These are phyloP conservation scores for Syzygium aqueum DNA, from an alignment of 345 rosid species.

Conservation along the genomic window DNA sequence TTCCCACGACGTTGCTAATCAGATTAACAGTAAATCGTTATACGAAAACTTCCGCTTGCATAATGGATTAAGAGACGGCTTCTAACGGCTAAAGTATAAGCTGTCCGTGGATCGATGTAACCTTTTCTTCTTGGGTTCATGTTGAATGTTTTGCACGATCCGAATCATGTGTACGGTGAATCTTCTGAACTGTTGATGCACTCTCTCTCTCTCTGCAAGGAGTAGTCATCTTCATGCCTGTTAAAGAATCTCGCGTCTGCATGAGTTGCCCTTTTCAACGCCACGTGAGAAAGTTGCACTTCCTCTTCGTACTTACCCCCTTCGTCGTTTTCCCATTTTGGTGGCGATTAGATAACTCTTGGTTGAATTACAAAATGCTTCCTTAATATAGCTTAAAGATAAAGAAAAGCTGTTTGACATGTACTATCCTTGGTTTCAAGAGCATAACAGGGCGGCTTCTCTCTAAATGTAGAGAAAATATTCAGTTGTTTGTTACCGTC, in stretches of 20 bases:
- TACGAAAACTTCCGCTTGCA: background rate
- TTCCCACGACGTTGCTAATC: background rate
- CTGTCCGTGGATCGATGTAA: background rate
- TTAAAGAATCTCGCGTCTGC: slow-evolving; percentile 16
- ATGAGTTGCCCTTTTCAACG: slow-evolving; percentile 33
- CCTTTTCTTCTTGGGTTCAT: background rate
- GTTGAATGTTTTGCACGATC: background rate
- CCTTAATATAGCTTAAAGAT: background rate
- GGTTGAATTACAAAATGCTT: background rate
- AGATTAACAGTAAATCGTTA: background rate
- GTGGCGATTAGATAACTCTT: background rate
- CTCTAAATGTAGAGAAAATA: background rate
- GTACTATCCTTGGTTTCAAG: background rate
- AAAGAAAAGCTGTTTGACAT: background rate
- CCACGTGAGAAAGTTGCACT: slow-evolving; percentile 10
- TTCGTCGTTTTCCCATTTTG: background rate
- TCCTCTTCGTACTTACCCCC: background rate
- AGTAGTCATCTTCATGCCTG: background rate
- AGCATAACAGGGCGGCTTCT: background rate
- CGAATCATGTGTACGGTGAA: background rate
- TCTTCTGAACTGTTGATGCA: background rate
- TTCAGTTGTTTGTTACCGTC: no score
- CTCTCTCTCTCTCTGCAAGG: background rate
- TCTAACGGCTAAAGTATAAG: background rate
- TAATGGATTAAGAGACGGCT: background rate